A percentile compares a stretch with the other conserved stretches of the same genome.
These are phyloP conservation scores for Alternaria tenuissima DNA, from an alignment of 2,329 filamentous ascomycete species.

Conservation along the genomic window DNA sequence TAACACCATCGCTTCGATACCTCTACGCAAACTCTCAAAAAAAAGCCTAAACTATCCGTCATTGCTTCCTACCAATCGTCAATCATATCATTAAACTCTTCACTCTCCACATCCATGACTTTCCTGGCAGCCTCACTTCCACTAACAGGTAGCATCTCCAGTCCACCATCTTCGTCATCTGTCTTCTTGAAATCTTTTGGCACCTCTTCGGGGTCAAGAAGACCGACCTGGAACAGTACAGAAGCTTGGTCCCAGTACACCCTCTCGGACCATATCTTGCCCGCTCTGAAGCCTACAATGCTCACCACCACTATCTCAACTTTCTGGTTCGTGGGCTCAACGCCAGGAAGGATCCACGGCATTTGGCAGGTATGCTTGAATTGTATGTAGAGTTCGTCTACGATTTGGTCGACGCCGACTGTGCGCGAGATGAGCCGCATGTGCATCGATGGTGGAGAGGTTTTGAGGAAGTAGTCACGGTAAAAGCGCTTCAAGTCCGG, in stretches of 20 bases:
- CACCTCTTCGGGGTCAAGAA: slow-evolving; percentile 65
- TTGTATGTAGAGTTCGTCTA: slow-evolving; percentile 66
- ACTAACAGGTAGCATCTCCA: slow-evolving; percentile 57
- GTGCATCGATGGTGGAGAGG: slow-evolving; percentile 57
- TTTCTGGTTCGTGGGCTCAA: slow-evolving; percentile 63
- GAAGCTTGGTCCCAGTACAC: slow-evolving; percentile 71
- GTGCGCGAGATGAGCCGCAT: slow-evolving; percentile 66
- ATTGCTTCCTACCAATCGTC: slow-evolving; percentile 50
- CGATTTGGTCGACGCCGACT: slow-evolving; percentile 65
- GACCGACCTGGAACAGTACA: slow-evolving; percentile 66
- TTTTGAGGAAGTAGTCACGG: slow-evolving; percentile 62
- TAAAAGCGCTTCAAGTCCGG: slow-evolving; percentile 63
- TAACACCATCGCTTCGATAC: background rate
- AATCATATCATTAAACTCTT: slow-evolving; percentile 57
- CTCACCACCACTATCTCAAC: slow-evolving; percentile 66
- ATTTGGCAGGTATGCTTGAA: slow-evolving; percentile 66
- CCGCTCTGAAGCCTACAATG: slow-evolving; percentile 63
- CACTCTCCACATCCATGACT: slow-evolving; percentile 55
- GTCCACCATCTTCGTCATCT: slow-evolving; percentile 52
- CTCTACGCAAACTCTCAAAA: background rate
- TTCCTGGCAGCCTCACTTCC: slow-evolving; percentile 58
- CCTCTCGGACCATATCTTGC: slow-evolving; percentile 64
- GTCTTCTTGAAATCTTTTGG: slow-evolving; percentile 47
- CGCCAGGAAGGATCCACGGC: slow-evolving; percentile 67
- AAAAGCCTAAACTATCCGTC: background rate